phyloP scores from a whole-genome alignment of 805 yeast species.

The Pichia rugopelliculosa region DNA sequence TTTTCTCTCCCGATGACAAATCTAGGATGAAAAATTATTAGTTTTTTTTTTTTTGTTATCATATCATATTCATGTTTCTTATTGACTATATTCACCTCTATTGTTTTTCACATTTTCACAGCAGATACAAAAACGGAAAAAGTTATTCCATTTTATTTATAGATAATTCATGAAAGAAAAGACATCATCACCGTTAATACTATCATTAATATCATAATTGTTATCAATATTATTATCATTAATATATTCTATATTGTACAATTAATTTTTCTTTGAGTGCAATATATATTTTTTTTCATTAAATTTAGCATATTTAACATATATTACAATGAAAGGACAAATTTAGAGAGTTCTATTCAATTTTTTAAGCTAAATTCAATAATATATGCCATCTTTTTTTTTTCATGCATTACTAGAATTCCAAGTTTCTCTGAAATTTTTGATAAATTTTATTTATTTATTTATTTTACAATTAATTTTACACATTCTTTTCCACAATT shows the following conservation, averaged over 20 bases:
- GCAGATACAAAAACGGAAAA: not conserved
- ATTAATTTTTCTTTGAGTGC: not conserved
- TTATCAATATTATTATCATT: not conserved
- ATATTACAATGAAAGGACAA: not conserved
- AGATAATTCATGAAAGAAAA: not conserved
- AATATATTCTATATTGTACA: not conserved
- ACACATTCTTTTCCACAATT: not conserved
- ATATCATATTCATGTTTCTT: not conserved
- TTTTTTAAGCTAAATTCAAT: not conserved
- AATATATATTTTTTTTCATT: not conserved
- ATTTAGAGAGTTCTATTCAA: not conserved
- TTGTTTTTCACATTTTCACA: not conserved
- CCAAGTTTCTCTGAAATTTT: not conserved
- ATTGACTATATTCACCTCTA: not conserved
- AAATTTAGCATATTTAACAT: not conserved
- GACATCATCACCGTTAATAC: not conserved
- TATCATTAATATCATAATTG: too few relatives aligned
- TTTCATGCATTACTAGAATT: not conserved
- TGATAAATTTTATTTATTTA: not conserved
- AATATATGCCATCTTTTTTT: not conserved
- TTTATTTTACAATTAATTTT: not conserved
- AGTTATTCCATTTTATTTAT: not conserved
- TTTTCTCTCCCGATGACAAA: constrained; percentile 1
- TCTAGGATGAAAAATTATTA: constrained; percentile 2
- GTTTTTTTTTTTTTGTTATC: not conserved